Conservation (phyloP, 2,329 filamentous ascomycete species). For the Sporothrix curviconia region DNA sequence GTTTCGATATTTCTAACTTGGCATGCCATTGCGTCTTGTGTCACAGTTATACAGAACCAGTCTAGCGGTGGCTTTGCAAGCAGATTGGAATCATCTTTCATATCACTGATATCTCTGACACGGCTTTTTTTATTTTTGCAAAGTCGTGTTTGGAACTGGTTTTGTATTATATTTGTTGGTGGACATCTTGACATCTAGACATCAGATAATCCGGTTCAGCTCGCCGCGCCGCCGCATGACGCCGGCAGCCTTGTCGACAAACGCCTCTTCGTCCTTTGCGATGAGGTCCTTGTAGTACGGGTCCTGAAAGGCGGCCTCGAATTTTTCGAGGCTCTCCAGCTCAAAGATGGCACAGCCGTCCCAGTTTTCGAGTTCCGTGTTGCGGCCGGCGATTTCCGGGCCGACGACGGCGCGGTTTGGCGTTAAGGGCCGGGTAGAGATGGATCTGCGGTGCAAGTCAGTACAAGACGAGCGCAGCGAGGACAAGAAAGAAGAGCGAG, state of each 20-base stretch:
- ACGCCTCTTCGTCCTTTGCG: conserved; percentile 25
- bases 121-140: no score
- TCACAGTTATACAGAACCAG: no score
- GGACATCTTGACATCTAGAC: no score
- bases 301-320: conserved; percentile 26
- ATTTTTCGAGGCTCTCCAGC: conserved; percentile 23
- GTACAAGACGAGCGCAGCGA: background rate
- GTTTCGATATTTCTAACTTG: no score
- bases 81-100: no score
- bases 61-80: no score
- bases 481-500: background rate
- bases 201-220: conserved; percentile 19
- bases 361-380: conserved; percentile 21
- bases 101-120: no score
- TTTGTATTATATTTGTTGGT: no score
- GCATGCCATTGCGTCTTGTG: no score
- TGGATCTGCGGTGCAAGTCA: conserved; percentile 22
- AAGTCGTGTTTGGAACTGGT: no score
- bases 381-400: conserved; percentile 7
- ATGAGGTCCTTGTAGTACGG: conserved; percentile 28
- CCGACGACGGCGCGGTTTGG: conserved; percentile 10
- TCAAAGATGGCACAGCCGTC: conserved; percentile 29
- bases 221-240: conserved; percentile 21
- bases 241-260: conserved; percentile 26
- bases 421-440: conserved; percentile 23